Conservation (phyloP, 192 early-diverging fungal species). For the Coemansia sp. region DNA sequence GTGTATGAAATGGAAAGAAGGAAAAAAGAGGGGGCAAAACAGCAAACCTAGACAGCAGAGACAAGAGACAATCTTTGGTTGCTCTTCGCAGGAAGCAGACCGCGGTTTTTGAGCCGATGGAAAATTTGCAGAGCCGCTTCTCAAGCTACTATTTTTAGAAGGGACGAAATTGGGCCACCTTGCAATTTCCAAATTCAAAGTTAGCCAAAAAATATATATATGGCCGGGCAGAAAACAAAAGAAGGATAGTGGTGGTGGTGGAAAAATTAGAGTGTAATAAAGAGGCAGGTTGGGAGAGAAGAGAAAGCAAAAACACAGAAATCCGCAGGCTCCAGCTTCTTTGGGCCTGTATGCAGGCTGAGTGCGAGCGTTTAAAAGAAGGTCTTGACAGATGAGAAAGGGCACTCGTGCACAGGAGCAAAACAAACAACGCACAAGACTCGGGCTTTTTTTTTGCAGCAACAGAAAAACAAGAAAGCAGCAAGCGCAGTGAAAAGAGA, state of each 20-base stretch:
- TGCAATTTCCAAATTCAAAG: not conserved
- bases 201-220: not conserved
- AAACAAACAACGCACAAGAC: slow-evolving; percentile 3
- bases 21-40: not conserved
- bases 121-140: not conserved
- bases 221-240: not conserved
- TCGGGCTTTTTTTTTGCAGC: slow-evolving; percentile 2
- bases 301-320: not conserved
- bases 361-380: too few relatives aligned
- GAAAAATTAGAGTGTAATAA: not conserved
- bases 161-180: not conserved
- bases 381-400: too few relatives aligned
- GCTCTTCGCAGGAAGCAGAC: not conserved
- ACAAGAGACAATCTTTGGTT: not conserved
- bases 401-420: not conserved
- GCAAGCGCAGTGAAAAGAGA: slow-evolving; percentile 1
- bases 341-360: not conserved
- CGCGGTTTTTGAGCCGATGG: not conserved
- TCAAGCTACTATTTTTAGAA: not conserved
- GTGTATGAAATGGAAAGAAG: not conserved
- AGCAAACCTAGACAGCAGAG: not conserved
- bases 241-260: not conserved
- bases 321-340: not conserved
- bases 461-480: not conserved
- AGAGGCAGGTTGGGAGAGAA: not conserved